Percentiles rank a stretch among this genome's conserved stretches.
Evolutionary conservation across 257 asterid species (phyloP).

Genomic region (Petunia secreta): DNA sequence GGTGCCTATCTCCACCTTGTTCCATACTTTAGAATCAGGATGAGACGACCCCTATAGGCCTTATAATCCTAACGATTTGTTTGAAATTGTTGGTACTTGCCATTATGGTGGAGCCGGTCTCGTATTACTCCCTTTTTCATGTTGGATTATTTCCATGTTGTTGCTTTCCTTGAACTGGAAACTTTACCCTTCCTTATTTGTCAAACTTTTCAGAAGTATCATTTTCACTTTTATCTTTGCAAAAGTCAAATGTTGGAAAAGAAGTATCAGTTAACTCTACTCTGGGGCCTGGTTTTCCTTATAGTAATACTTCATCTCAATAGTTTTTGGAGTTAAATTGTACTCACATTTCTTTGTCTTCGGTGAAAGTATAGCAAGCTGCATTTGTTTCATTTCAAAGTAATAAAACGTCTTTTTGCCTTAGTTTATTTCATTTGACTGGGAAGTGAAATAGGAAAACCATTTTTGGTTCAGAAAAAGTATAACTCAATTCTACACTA

Average conservation of each 20-base stretch:
- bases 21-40: constrained; percentile 9
- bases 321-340: constrained; percentile 7
- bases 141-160: background rate
- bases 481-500: background rate
- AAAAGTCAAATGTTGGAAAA: background rate
- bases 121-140: constrained; percentile 19
- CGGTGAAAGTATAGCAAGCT: background rate
- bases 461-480: background rate
- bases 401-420: constrained; percentile 10
- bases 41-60: background rate
- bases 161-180: constrained; percentile 5
- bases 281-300: constrained; percentile 5
- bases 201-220: constrained; percentile 1
- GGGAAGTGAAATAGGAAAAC: constrained; percentile 19
- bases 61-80: background rate
- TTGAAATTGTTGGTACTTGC: constrained; percentile 10
- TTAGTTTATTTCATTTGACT: constrained; percentile 16
- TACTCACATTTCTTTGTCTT: background rate
- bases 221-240: constrained; percentile 20
- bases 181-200: background rate
- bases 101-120: background rate
- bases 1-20: constrained; percentile 40
- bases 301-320: background rate
- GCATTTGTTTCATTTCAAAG: constrained; percentile 1
- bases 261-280: background rate